These are phyloP conservation scores for Paecilomyces niveus DNA, from an alignment of 2,329 filamentous ascomycete species.

Conservation along the genomic window DNA sequence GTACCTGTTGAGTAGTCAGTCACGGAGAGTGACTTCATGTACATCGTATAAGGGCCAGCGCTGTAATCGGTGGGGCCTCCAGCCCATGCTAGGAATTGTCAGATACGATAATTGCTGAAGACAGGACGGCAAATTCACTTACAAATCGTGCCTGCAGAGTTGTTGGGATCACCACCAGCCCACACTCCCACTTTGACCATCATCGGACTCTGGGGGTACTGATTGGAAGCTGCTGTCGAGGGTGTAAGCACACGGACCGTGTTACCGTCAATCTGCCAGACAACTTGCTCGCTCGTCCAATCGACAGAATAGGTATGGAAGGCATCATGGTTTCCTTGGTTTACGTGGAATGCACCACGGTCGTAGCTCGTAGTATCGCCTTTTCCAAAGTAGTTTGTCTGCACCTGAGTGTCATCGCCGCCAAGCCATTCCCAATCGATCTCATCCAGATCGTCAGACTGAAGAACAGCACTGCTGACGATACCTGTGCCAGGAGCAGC, in stretches of 20 bases:
- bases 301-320: conserved; percentile 88
- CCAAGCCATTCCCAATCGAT: conserved; percentile 98
- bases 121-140: conserved; percentile 16
- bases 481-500: conserved; percentile 84
- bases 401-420: conserved; percentile 66
- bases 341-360: conserved; percentile 71
- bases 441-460: conserved; percentile 89
- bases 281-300: conserved; percentile 78
- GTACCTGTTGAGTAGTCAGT: conserved; percentile 91
- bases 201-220: conserved; percentile 96
- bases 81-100: conserved; percentile 58
- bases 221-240: conserved; percentile 57
- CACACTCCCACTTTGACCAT: conserved; percentile 86
- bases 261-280: conserved; percentile 76
- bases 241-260: conserved; percentile 69
- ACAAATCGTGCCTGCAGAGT: conserved; percentile 70
- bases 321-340: conserved; percentile 59
- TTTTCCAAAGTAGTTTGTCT: conserved; percentile 96
- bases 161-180: conserved; percentile 80
- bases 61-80: conserved; percentile 78
- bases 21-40: conserved; percentile 66
- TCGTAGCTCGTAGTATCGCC: conserved; percentile 80
- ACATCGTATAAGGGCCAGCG: conserved; percentile 78
- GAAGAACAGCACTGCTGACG: conserved; percentile 83
- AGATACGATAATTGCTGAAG: conserved; percentile 7